Conservation (phyloP, 371 early-diverging fungal genomes). For the Coemansia sp. region DNA sequence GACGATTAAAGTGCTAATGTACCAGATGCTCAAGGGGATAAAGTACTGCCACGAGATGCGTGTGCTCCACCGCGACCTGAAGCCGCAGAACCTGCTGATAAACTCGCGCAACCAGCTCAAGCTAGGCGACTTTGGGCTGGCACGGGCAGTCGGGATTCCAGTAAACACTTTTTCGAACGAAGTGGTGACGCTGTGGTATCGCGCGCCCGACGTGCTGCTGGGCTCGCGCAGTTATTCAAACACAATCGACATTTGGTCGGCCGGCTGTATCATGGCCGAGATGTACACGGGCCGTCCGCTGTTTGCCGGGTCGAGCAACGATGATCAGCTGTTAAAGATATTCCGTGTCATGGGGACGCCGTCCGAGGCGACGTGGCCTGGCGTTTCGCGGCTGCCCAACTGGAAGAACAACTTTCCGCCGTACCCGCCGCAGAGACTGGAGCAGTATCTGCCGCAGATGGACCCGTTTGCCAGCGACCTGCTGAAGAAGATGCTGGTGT, state of each 20-base stretch:
- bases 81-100: slow-evolving; percentile 95
- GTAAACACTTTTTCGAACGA: slow-evolving; percentile 97
- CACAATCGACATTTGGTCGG: slow-evolving; percentile 99
- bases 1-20: slow-evolving; percentile 80
- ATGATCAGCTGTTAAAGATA: slow-evolving; percentile 88
- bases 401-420: slow-evolving; percentile 74
- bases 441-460: slow-evolving; percentile 72
- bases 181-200: slow-evolving; percentile 96
- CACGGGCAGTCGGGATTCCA: slow-evolving; percentile 95
- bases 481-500: slow-evolving; percentile 74
- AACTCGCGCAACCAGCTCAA: slow-evolving; percentile 85
- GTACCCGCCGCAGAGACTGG: slow-evolving; percentile 68
- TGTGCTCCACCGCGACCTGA: slow-evolving; percentile 97
- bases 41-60: slow-evolving; percentile 94
- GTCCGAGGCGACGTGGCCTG: slow-evolving; percentile 82
- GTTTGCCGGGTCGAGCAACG: slow-evolving; percentile 92
- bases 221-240: slow-evolving; percentile 95
- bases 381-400: slow-evolving; percentile 84
- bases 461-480: slow-evolving; percentile 75
- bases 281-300: slow-evolving; percentile 92
- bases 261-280: slow-evolving; percentile 98
- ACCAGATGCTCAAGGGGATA: slow-evolving; percentile 84
- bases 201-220: slow-evolving; percentile 97
- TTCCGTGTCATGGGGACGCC: slow-evolving; percentile 90
- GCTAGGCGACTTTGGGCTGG: slow-evolving; percentile 95